These are phyloP conservation scores for Tricladium varicosporioides DNA, from an alignment of 2,329 filamentous ascomycete genomes.

Conservation along the genomic window DNA sequence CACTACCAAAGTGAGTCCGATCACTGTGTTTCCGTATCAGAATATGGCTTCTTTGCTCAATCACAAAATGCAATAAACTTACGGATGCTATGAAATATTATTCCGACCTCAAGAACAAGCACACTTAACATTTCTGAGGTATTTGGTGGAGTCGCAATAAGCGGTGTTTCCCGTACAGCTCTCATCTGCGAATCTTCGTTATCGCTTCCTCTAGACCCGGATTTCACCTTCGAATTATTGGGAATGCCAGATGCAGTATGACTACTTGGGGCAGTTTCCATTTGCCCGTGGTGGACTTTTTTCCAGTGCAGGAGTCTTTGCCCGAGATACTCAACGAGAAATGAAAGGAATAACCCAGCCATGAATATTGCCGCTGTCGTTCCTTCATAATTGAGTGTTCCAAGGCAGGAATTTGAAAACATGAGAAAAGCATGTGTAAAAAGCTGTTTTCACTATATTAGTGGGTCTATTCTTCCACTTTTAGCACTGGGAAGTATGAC, in stretches of 20 bases:
- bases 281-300: constrained; percentile 37
- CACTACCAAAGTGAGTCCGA: constrained; percentile 46
- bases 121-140: constrained; percentile 40
- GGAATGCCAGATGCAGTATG: not conserved
- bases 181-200: not conserved
- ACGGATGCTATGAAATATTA: constrained; percentile 72
- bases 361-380: constrained; percentile 70
- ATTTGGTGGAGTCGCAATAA: no score
- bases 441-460: constrained; percentile 45
- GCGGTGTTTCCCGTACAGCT: no score
- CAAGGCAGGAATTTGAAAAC: constrained; percentile 60
- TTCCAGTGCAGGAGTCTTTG: constrained; percentile 51
- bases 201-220: not conserved
- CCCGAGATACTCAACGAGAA: constrained; percentile 67
- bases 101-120: constrained; percentile 69
- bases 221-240: not conserved
- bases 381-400: constrained; percentile 63
- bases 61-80: constrained; percentile 34
- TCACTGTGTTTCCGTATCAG: not conserved
- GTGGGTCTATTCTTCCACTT: not conserved
- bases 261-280: not conserved
- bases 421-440: constrained; percentile 71
- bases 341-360: constrained; percentile 71
- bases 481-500: constrained; percentile 24
- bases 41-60: not conserved